Evolutionary conservation across 345 rosid genomes (phyloP).

Genomic region (Citrus hindsii): DNA sequence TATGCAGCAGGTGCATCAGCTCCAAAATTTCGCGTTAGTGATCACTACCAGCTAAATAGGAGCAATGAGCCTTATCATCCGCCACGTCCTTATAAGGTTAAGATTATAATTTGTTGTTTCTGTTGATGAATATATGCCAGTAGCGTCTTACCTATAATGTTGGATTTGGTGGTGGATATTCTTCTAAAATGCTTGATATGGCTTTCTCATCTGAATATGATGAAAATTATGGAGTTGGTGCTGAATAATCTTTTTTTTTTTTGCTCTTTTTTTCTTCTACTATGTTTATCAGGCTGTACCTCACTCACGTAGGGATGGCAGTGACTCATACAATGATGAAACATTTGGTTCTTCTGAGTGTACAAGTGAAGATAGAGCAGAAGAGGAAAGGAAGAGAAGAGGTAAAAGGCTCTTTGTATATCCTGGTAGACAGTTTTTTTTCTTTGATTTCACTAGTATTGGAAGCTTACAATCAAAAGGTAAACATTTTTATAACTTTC

Average conservation of each 20-base stretch:
- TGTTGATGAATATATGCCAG: background rate
- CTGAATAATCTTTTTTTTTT: background rate
- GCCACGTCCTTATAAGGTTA: constrained; percentile 93
- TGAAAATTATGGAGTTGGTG: background rate
- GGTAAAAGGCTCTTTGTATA: constrained; percentile 39
- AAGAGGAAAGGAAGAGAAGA: constrained; percentile 96
- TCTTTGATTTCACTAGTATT: background rate
- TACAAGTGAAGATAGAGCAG: constrained; percentile 82
- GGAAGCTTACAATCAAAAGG: constrained; percentile 8
- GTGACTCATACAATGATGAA: constrained; percentile 80
- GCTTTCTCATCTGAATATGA: background rate
- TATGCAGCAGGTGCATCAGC: constrained; percentile 53
- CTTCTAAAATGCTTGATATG: background rate
- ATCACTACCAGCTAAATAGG: constrained; percentile 56
- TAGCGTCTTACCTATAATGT: background rate
- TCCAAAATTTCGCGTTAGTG: constrained; percentile 62
- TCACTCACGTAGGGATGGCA: constrained; percentile 56
- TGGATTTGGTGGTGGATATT: background rate
- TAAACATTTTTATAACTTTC: constrained; percentile 21
- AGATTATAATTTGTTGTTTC: constrained; percentile 13
- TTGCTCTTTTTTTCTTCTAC: background rate
- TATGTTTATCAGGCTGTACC: constrained; percentile 63
- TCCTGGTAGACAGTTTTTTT: background rate
- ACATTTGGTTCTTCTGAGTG: constrained; percentile 88
- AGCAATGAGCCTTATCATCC: constrained; percentile 90